phyloP scores from a whole-genome alignment of 805 yeast species.

The Lachancea sp. region DNA sequence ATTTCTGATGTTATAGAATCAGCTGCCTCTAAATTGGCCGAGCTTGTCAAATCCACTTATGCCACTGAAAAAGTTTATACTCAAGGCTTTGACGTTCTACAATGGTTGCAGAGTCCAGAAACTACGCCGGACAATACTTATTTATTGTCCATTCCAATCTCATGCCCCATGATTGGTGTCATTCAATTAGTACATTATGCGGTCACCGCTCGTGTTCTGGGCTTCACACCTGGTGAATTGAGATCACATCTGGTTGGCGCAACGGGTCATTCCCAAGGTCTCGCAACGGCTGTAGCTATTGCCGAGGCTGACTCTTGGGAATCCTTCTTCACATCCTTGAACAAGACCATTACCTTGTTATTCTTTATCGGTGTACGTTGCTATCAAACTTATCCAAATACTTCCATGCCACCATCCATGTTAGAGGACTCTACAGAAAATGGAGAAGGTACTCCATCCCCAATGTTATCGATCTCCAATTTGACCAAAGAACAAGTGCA shows the following conservation, averaged over 20 bases:
- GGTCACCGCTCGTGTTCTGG: constrained; percentile 76
- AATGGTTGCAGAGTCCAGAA: constrained; percentile 82
- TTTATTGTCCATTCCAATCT: constrained; percentile 82
- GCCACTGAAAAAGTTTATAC: constrained; percentile 85
- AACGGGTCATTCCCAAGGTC: constrained; percentile 87
- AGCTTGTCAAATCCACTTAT: constrained; percentile 61
- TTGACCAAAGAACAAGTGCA: constrained; percentile 75
- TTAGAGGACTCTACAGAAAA: constrained; percentile 87
- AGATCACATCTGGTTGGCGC: constrained; percentile 63
- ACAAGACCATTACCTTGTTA: constrained; percentile 75
- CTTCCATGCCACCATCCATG: constrained; percentile 89
- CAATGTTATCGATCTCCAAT: constrained; percentile 94
- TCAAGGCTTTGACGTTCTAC: constrained; percentile 82
- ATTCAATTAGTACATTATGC: constrained; percentile 93
- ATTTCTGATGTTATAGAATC: constrained; percentile 63
- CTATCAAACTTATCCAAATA: constrained; percentile 83
- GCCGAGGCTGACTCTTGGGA: constrained; percentile 82
- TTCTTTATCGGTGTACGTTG: constrained; percentile 94
- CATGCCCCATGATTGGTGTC: constrained; percentile 95
- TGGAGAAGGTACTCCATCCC: constrained; percentile 95
- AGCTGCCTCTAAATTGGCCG: constrained; percentile 61
- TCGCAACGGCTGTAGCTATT: constrained; percentile 88
- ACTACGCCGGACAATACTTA: constrained; percentile 86
- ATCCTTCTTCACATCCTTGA: constrained; percentile 61
- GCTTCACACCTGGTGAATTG: constrained; percentile 84